Conservation (phyloP, 108 stramenopile genomes). For the Cylindrotheca fusiformis region DNA sequence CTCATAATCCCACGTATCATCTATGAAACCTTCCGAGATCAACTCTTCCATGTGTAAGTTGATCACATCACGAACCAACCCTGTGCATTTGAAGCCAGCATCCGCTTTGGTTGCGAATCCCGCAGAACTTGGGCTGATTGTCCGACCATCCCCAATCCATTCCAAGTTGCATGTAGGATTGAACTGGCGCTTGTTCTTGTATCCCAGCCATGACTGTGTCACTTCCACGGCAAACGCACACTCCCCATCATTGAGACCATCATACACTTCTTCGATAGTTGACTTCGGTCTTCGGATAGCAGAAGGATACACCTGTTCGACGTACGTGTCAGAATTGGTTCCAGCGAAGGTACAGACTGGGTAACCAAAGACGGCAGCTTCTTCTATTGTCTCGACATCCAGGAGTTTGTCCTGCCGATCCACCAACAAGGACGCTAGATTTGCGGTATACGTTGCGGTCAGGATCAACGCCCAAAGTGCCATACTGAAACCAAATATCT, state of each 20-base stretch:
- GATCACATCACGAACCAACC: slow-evolving; percentile 27
- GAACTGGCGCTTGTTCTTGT: slow-evolving; percentile 7
- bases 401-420: slow-evolving; percentile 3
- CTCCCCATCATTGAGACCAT: slow-evolving; percentile 13
- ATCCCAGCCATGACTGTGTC: slow-evolving; percentile 8
- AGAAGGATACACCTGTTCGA: slow-evolving; percentile 17
- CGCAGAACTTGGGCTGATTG: slow-evolving; percentile 1
- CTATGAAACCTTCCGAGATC: slow-evolving; percentile 36
- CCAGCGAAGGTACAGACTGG: slow-evolving; percentile 22
- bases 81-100: slow-evolving; percentile 34
- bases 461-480: slow-evolving; percentile 41
- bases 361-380: slow-evolving; percentile 8
- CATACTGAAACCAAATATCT: slow-evolving; percentile 19
- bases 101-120: slow-evolving; percentile 36
- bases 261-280: slow-evolving; percentile 18
- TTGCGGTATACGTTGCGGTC: slow-evolving; percentile 35
- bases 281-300: neutral
- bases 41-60: slow-evolving; percentile 38
- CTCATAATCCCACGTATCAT: slow-evolving; percentile 1
- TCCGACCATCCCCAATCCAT: slow-evolving; percentile 24
- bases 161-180: slow-evolving; percentile 33
- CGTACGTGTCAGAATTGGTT: neutral
- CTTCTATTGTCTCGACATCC: slow-evolving; percentile 21
- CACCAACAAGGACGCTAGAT: slow-evolving; percentile 36
- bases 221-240: slow-evolving; percentile 26